Base-by-base conservation (phyloP, 306 rosid species). In the Trichosanthes truncata region DNA sequence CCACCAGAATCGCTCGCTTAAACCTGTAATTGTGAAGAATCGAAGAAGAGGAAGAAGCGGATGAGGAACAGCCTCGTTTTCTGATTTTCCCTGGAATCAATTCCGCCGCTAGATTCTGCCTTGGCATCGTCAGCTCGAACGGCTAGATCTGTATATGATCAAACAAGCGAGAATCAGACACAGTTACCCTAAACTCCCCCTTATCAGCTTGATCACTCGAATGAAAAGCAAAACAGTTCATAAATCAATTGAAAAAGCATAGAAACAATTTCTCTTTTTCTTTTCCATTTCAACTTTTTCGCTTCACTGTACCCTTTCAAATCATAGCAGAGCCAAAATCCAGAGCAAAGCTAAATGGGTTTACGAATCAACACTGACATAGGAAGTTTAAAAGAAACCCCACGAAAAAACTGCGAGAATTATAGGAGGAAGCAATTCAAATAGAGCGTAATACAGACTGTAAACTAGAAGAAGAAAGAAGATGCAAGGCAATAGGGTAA, bases 11-110 rank as follows among this genome's bases (percentile, higher is more conserved):
- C 13, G 99, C 97, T 31, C 97, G 86, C 81, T 96, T 96, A 88
- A 93, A 89, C 83, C 99, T 84, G 85, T 93, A 93, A 86, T 89
- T 96, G 36, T 93, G 96, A 20, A 93, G 81, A 6, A 96, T 74
- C 21, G 99, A 93, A 1, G 99, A 96, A 0, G 99, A 90, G 1
- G 98, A 93, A 3, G 98, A 93, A 12, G 98, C 99, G 29, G 98
- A 88, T 8, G 99, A 91, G 3, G 99, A 93, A 69, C 97, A 93
- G 0, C 99, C 99, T 75, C 99, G 96, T 85, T 96, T 96, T 80
- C 99, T 73, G 84, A 93, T 96, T 84, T 96, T 96, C 4, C 98
- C 97, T 1, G 96, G 99, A 52, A 96, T 87, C 87, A 84, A 72
- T 71, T 91, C 96, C 92, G 83, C 86, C 81, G 62, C 84, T 53